phyloP scores from a whole-genome alignment of 1,139 yeast species.

The Citeromyces hawaiiensis region DNA sequence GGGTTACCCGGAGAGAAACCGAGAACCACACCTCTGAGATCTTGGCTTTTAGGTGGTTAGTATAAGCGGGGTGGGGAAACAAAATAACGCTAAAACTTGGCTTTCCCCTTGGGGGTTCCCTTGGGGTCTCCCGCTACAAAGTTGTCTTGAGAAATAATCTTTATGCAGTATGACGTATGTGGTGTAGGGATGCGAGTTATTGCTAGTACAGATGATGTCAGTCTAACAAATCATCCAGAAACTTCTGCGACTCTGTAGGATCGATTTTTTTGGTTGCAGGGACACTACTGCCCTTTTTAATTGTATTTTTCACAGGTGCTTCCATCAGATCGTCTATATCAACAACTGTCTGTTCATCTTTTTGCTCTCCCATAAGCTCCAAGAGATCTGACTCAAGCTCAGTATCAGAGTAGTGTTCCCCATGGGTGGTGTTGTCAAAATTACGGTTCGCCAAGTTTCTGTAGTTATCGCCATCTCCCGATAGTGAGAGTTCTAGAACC shows the following conservation, averaged over 20 bases:
- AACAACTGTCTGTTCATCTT: neutral
- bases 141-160: no score
- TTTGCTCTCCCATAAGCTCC: conserved; percentile 1
- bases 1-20: no score
- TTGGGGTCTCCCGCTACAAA: no score
- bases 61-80: no score
- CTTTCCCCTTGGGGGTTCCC: no score
- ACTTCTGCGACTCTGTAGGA: neutral
- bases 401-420: neutral
- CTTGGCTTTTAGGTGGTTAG: no score
- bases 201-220: neutral
- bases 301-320: neutral
- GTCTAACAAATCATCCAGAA: conserved; percentile 1
- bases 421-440: neutral
- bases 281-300: neutral
- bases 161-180: neutral
- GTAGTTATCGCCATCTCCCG: neutral
- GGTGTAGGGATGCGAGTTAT: neutral
- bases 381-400: neutral
- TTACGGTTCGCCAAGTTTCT: neutral
- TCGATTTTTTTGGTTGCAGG: neutral
- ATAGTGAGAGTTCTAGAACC: neutral
- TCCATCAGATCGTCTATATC: conserved; percentile 1
- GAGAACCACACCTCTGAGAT: no score
- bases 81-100: no score